These are phyloP conservation scores for Crithidia thermophila DNA, from an alignment of 208 protist genomes.

Conservation along the genomic window DNA sequence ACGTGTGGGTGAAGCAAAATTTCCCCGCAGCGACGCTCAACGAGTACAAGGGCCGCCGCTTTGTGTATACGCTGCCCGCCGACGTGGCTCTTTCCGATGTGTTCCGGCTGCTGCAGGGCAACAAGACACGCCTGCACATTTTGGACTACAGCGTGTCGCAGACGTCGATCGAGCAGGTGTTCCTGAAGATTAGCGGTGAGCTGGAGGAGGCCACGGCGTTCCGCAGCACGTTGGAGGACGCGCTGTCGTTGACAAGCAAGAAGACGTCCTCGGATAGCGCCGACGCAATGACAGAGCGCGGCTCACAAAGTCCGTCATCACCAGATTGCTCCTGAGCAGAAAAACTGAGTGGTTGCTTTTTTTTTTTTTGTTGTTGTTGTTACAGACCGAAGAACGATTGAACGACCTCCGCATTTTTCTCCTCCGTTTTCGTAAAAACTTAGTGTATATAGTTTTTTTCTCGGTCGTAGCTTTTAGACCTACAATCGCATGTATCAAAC, in stretches of 20 bases:
- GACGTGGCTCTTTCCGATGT: slow-evolving; percentile 38
- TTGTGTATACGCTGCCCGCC: slow-evolving; percentile 39
- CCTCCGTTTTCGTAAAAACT: too few relatives aligned
- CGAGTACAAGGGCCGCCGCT: slow-evolving; percentile 39
- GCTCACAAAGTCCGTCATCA: background rate
- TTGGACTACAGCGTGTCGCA: slow-evolving; percentile 77
- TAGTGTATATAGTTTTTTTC: background rate
- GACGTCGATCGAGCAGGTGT: slow-evolving; percentile 83
- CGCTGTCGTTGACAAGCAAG: slow-evolving; percentile 46
- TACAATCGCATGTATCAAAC: too few relatives aligned
- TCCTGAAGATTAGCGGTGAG: slow-evolving; percentile 31
- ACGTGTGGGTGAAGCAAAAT: slow-evolving; percentile 20
- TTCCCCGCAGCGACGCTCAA: slow-evolving; percentile 37
- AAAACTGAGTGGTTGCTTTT: too few relatives aligned
- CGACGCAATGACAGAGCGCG: background rate
- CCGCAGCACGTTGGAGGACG: slow-evolving; percentile 13
- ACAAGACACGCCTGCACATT: slow-evolving; percentile 34
- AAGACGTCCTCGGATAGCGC: slow-evolving; percentile 43
- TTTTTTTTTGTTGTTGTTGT: background rate
- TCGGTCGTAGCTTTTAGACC: too few relatives aligned
- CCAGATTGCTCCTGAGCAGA: background rate
- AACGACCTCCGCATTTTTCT: too few relatives aligned
- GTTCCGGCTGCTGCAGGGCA: slow-evolving; percentile 43
- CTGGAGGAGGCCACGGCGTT: slow-evolving; percentile 26
- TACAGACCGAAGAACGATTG: too few relatives aligned